A percentile compares a stretch with the other conserved stretches of the same genome.
Conservation (phyloP, 2,329 filamentous ascomycete genomes). For the Immersiporthe knoxdaviesiana region DNA sequence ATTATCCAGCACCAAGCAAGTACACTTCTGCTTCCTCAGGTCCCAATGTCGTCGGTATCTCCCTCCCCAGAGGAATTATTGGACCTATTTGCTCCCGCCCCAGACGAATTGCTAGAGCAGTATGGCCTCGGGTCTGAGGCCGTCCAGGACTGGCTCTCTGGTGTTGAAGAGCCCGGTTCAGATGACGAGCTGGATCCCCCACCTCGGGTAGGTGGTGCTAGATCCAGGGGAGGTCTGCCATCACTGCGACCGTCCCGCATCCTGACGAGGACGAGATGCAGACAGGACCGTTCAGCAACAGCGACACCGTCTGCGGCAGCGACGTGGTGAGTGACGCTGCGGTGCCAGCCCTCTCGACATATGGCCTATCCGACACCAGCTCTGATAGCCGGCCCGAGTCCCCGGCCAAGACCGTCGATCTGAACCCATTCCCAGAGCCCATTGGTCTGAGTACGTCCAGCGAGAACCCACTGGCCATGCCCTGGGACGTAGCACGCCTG, state of each 20-base stretch:
- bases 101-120: not conserved
- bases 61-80: no score
- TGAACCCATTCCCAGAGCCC: not conserved
- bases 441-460: not conserved
- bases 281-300: not conserved
- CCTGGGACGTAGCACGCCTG: not conserved
- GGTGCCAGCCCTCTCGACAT: not conserved
- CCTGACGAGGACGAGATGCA: not conserved
- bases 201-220: not conserved
- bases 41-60: no score
- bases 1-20: not conserved
- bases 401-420: not conserved
- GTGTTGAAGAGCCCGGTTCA: no score
- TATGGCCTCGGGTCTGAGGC: not conserved
- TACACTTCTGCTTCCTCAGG: not conserved
- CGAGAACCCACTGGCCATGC: not conserved
- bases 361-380: not conserved
- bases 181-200: no score
- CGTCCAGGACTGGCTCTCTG: not conserved
- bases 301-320: not conserved
- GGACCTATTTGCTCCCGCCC: not conserved
- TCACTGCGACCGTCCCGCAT: no score
- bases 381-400: not conserved
- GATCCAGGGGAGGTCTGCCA: not conserved
- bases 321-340: not conserved